Percentiles rank a stretch among this genome's conserved stretches.
Conservation (phyloP, 345 rosid species). For the Eucalyptus grandis region DNA sequence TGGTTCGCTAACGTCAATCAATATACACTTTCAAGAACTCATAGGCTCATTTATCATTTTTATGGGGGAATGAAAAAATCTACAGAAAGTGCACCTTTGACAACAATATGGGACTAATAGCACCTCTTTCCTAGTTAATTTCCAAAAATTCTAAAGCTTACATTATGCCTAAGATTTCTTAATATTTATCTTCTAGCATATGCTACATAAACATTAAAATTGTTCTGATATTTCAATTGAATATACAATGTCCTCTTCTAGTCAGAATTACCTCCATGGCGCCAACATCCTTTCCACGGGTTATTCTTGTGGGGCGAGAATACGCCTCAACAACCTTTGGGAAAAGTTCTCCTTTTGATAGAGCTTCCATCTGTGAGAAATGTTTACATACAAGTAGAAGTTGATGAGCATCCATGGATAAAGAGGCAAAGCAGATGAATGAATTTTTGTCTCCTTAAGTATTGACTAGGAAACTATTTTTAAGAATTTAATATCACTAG, state of each 20-base stretch:
- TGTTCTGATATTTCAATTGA: not conserved
- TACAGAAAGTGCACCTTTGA: not conserved
- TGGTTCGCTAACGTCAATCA: not conserved
- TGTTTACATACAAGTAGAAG: not conserved
- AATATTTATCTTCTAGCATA: not conserved
- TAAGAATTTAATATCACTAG: not conserved
- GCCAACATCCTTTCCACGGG: slow-evolving; percentile 77
- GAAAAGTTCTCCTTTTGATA: slow-evolving; percentile 50
- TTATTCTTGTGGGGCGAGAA: slow-evolving; percentile 91
- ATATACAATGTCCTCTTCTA: not conserved
- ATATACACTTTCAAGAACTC: not conserved
- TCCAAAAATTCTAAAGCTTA: not conserved
- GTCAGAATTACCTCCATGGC: slow-evolving; percentile 40
- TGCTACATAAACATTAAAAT: not conserved
- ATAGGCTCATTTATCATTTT: not conserved
- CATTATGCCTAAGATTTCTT: not conserved
- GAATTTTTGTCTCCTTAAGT: not conserved
- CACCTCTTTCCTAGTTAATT: not conserved
- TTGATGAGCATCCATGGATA: not conserved
- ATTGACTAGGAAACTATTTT: not conserved
- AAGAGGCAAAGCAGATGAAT: not conserved
- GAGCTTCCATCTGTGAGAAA: slow-evolving; percentile 53
- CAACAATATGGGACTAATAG: not conserved
- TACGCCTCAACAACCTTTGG: slow-evolving; percentile 82
- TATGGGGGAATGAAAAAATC: not conserved